Conservation (phyloP, 768 basidiomycete species). For the Dendrothele bispora region DNA sequence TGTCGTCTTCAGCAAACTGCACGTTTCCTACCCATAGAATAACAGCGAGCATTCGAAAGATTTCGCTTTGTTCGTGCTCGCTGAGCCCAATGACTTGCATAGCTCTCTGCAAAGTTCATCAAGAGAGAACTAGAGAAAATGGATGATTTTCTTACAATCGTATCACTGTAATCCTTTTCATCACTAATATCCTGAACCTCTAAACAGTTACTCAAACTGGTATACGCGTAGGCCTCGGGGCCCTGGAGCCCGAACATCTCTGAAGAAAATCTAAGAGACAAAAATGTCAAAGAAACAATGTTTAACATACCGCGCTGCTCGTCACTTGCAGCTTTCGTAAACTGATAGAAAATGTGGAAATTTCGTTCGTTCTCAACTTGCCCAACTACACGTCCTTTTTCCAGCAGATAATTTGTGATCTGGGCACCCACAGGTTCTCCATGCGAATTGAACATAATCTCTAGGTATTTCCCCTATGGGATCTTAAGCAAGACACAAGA, state of each 20-base stretch:
- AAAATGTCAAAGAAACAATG: background rate
- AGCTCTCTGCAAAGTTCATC: constrained; percentile 59
- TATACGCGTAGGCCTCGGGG: constrained; percentile 94
- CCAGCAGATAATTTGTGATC: constrained; percentile 97
- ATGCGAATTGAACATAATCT: constrained; percentile 96
- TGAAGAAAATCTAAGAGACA: constrained; percentile 30
- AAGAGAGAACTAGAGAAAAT: background rate
- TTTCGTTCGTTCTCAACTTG: constrained; percentile 96
- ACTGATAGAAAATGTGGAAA: constrained; percentile 99
- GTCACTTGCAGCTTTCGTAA: constrained; percentile 90
- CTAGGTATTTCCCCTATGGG: constrained; percentile 91
- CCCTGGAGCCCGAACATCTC: constrained; percentile 95
- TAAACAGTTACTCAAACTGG: constrained; percentile 87
- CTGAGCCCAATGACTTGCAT: constrained; percentile 93
- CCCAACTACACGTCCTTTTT: constrained; percentile 95
- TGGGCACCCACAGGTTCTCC: constrained; percentile 97
- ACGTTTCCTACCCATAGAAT: constrained; percentile 97
- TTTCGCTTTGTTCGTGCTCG: constrained; percentile 82
- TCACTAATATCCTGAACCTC: constrained; percentile 93
- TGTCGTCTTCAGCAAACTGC: constrained; percentile 83
- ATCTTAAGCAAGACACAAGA: constrained; percentile 17
- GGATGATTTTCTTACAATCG: constrained; percentile 57
- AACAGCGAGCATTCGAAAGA: constrained; percentile 89
- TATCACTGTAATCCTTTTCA: constrained; percentile 82
- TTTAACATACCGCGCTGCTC: constrained; percentile 75